Evolutionary conservation across 2,329 filamentous ascomycete genomes (phyloP), one percentile per base, ranked within the genome.

Genomic region (Fonsecaea nubica): DNA sequence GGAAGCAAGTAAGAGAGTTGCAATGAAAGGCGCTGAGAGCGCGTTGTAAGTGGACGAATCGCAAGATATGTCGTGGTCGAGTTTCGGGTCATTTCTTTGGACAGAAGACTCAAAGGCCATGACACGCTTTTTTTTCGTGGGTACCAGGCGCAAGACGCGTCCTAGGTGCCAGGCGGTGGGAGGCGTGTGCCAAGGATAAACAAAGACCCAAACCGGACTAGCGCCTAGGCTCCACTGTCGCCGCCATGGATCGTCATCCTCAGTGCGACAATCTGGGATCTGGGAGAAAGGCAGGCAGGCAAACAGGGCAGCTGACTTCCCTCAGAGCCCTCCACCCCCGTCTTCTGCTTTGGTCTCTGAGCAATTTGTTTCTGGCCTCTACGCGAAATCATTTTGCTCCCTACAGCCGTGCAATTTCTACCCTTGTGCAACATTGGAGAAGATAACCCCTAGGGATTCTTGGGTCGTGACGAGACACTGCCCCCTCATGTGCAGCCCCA

Each of bases 41-140:
- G 52, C 52, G 54, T 36, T 35, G 57, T 66, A 56, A 60, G 38
- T 61, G 58, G 63, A 12, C 45, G 18, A 50, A 50, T 50, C 45
- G 45, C 18, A 50, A 63, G 59, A 63, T 62, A 55, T 55, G 35
- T 32, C 36, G 56, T 57, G 45, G 45, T 58, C 58, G 18, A 56
- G 56, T 48, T 65, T 57, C 36, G 62, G 58, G 50, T 66, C 48
- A 56, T 54, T 30, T 48, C 21, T 63, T 52, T 18, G 60, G 33
- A 38, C 38, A 45, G 57, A 40, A 58, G 45, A 64, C 55, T 36
- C 45, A 58, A n/a, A 42, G 62, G 62, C 60, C 50, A 63, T 30
- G 60, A 63, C 60, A 63, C 60, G 60, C 35, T 62, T 55, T 21
- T 36, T 55, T 33, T 36, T 55, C 30, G 30, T 55, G 30, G 52